Evolutionary conservation across 192 early-diverging fungal species (phyloP), one percentile per base, ranked within the genome.

Genomic region (Phycomyces nitens): DNA sequence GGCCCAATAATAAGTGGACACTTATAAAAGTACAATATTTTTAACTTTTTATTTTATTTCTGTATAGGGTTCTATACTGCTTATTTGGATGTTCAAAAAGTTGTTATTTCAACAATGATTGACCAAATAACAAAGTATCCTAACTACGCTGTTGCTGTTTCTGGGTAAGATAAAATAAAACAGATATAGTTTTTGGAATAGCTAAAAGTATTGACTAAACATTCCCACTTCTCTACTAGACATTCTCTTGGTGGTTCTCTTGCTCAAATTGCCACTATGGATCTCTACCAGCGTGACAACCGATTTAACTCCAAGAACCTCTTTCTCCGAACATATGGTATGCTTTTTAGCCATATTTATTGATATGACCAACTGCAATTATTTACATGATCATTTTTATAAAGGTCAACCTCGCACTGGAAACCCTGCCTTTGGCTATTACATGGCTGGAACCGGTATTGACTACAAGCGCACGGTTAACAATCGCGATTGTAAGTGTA

Each of bases 191-290:
- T 24, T 57, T 21, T 1, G 1, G 2, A 3, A 23, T 8, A n/a
- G n/a, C 18, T 44, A 21, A 3, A 44, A 27, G 14, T 51, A 3
- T 29, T 38, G 8, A 16, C 50, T 5, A 51, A 40, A 14, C 27
- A 3, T 53, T 59, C 5, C 14, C 44, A 23, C 38, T 51, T 41
- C n/a, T 39, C n/a, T 63, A 8, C 14, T 27, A 63, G 68, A 0
- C 68, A 70, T 20, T 63, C 60, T 2, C 68, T 70, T 43, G 68
- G 68, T n/a, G 68, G 68, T 23, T 53, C 68, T 0, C 20, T 55
- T 15, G 68, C 68, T 11, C 22, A 63, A n/a, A 27, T 70, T 21
- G 44, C 60, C 16, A 60, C 53, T 12, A 21, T 70, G 44, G 68
- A 70, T 23, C 50, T 70, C 10, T 61, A 56, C 22, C 68, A 70